Evolutionary conservation across 2,329 filamentous ascomycete species (phyloP).

Genomic region (Neopestalotiopsis sp.): DNA sequence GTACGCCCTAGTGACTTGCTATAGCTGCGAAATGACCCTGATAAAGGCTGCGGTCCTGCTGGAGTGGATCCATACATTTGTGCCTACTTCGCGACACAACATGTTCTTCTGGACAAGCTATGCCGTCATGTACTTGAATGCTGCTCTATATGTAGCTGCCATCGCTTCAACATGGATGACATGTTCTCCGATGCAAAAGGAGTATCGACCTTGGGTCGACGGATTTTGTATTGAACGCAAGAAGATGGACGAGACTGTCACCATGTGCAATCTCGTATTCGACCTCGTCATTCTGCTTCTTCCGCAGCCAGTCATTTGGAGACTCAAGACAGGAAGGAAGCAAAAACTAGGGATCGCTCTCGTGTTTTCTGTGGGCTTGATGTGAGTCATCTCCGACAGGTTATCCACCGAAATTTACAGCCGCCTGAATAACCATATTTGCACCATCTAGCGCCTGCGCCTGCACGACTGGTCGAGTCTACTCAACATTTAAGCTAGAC

Average conservation of each 20-base stretch:
- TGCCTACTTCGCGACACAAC: slow-evolving; percentile 28
- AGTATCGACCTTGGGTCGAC: neutral
- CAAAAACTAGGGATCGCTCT: slow-evolving; percentile 31
- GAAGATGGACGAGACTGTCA: slow-evolving; percentile 27
- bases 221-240: slow-evolving; percentile 25
- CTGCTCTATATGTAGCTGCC: slow-evolving; percentile 20
- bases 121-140: slow-evolving; percentile 25
- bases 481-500: slow-evolving; percentile 37
- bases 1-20: slow-evolving; percentile 9
- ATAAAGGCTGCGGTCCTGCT: slow-evolving; percentile 48
- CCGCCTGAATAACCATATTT: neutral
- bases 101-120: slow-evolving; percentile 27
- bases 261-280: slow-evolving; percentile 26
- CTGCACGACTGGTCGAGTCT: slow-evolving; percentile 44
- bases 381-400: neutral
- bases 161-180: slow-evolving; percentile 23
- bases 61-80: slow-evolving; percentile 41
- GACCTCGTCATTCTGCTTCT: slow-evolving; percentile 34
- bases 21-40: slow-evolving; percentile 22
- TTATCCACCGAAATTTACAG: neutral
- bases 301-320: slow-evolving; percentile 35
- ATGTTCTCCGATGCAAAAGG: slow-evolving; percentile 1
- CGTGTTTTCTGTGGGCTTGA: slow-evolving; percentile 29
- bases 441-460: slow-evolving; percentile 42
- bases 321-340: slow-evolving; percentile 31